These are phyloP conservation scores for Populus ilicifolia DNA, from an alignment of 345 rosid species.

Conservation along the genomic window DNA sequence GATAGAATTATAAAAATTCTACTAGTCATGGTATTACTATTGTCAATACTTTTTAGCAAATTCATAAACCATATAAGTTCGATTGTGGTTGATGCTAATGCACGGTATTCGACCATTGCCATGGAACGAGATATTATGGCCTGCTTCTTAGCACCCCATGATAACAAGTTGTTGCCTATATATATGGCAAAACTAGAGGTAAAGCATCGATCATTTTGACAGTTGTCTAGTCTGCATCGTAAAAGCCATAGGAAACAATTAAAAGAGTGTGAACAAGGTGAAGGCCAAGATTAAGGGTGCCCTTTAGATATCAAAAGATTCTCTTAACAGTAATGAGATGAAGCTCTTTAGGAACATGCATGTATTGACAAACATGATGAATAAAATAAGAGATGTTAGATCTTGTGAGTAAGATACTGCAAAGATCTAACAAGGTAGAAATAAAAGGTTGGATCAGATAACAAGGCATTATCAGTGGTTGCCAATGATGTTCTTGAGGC, in stretches of 20 bases:
- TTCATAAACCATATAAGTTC: not conserved
- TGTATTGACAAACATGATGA: not conserved
- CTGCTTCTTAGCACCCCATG: not conserved
- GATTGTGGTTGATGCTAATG: not conserved
- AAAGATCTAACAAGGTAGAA: not conserved
- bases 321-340: not conserved
- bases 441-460: not conserved
- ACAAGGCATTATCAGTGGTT: not conserved
- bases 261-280: not conserved
- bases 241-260: not conserved
- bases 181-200: not conserved
- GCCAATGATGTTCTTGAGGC: not conserved
- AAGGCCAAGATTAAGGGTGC: not conserved
- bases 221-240: not conserved
- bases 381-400: not conserved
- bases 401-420: not conserved
- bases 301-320: not conserved
- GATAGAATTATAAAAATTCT: too few relatives aligned
- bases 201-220: not conserved
- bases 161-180: not conserved
- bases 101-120: not conserved
- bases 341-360: not conserved
- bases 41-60: not conserved
- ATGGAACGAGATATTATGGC: not conserved
- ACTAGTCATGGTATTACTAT: not conserved